Conservation (phyloP, 768 basidiomycete genomes). For the Scleroderma bovista region DNA sequence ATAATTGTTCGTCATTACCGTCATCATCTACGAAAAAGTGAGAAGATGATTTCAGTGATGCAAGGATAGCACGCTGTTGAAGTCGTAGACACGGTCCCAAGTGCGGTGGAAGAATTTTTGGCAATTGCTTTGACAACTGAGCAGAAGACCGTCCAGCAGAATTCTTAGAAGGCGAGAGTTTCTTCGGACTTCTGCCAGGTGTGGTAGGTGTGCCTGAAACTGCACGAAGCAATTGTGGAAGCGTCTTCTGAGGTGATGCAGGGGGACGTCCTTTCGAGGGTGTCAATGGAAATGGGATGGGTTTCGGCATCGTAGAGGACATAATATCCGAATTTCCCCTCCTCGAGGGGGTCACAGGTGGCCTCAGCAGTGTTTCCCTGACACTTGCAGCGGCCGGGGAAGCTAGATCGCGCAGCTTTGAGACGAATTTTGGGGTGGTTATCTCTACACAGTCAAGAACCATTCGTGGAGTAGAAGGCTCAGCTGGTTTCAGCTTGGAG, state of each 20-base stretch:
- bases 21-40: slow-evolving; percentile 17
- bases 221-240: slow-evolving; percentile 5
- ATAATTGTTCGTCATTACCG: slow-evolving; percentile 28
- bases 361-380: slow-evolving; percentile 1
- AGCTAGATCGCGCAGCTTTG: slow-evolving; percentile 1
- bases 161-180: slow-evolving; percentile 10
- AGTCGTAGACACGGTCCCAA: slow-evolving; percentile 41
- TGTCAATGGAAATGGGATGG: slow-evolving; percentile 10
- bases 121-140: slow-evolving; percentile 18
- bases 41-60: slow-evolving; percentile 33
- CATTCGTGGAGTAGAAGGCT: slow-evolving; percentile 21
- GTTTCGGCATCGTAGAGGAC: background rate
- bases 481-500: slow-evolving; percentile 2
- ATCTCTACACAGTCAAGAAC: slow-evolving; percentile 30
- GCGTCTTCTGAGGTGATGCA: slow-evolving; percentile 14
- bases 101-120: slow-evolving; percentile 33
- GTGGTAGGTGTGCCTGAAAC: slow-evolving; percentile 11
- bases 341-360: slow-evolving; percentile 19
- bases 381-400: slow-evolving; percentile 9
- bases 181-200: slow-evolving; percentile 9
- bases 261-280: slow-evolving; percentile 12
- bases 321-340: background rate
- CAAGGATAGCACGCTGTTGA: slow-evolving; percentile 56
- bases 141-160: slow-evolving; percentile 2
- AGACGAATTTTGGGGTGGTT: slow-evolving; percentile 16